Percentiles rank a stretch among this genome's conserved stretches.
These are phyloP conservation scores for Strobilomyces echinocephalus DNA, from an alignment of 768 basidiomycete genomes.

Conservation along the genomic window DNA sequence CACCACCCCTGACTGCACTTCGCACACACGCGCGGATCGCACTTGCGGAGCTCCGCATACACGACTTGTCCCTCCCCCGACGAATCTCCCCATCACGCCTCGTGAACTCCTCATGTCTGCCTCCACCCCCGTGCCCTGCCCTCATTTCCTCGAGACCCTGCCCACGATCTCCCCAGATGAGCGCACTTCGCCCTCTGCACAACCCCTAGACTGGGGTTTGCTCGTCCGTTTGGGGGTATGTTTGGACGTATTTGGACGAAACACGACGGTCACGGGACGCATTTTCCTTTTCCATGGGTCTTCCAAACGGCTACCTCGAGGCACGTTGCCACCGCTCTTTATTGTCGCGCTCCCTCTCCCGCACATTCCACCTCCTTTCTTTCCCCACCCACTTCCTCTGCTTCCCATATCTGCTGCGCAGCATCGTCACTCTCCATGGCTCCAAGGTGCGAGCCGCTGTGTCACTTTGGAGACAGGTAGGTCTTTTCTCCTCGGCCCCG, in stretches of 20 bases:
- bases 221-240: constrained; percentile 6
- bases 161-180: neutral
- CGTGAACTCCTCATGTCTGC: constrained; percentile 17
- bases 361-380: constrained; percentile 4
- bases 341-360: constrained; percentile 18
- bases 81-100: constrained; percentile 5
- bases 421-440: constrained; percentile 30
- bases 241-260: constrained; percentile 23
- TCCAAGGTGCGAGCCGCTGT: constrained; percentile 66
- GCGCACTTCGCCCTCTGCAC: neutral
- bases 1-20: constrained; percentile 8
- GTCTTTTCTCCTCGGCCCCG: constrained; percentile 16
- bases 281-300: constrained; percentile 30
- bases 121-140: constrained; percentile 15
- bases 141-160: neutral
- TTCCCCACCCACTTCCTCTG: neutral
- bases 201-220: constrained; percentile 24
- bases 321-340: constrained; percentile 27
- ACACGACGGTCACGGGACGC: constrained; percentile 36
- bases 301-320: constrained; percentile 26
- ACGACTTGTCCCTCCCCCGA: neutral
- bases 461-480: constrained; percentile 75
- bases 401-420: constrained; percentile 6
- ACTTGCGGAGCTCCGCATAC: constrained; percentile 2
- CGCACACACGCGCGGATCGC: neutral